Conservation (phyloP, 306 rosid genomes). For the Glycyrrhiza uralensis region DNA sequence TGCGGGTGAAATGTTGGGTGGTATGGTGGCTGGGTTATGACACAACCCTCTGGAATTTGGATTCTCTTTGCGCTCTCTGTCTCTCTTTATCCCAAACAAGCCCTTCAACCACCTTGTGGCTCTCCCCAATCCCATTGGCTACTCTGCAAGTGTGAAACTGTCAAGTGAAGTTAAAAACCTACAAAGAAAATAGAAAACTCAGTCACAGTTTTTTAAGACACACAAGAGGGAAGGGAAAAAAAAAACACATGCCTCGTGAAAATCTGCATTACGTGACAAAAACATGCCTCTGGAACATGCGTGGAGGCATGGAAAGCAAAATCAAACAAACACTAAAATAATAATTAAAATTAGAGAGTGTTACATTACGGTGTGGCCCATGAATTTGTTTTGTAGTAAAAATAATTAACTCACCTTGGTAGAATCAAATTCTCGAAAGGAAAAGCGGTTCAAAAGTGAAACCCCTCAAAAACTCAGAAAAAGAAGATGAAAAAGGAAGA, state of each 20-base stretch:
- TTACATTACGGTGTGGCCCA: slow-evolving; percentile 8
- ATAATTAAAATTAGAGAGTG: not conserved
- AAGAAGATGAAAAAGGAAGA: not conserved
- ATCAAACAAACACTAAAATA: slow-evolving; percentile 12
- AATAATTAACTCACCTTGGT: slow-evolving; percentile 24
- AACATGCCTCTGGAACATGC: slow-evolving; percentile 40
- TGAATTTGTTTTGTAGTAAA: not conserved
- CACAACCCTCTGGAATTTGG: slow-evolving; percentile 42
- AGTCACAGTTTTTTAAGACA: slow-evolving; percentile 15
- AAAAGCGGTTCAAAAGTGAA: slow-evolving; percentile 10
- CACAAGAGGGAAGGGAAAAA: not conserved
- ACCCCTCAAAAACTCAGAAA: slow-evolving; percentile 28
- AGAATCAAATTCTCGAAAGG: slow-evolving; percentile 49
- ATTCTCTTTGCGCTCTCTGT: slow-evolving; percentile 41
- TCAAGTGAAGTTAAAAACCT: slow-evolving; percentile 16
- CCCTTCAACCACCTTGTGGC: slow-evolving; percentile 78
- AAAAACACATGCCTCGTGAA: slow-evolving; percentile 40
- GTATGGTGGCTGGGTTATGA: slow-evolving; percentile 72
- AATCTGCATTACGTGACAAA: slow-evolving; percentile 62
- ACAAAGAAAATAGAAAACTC: not conserved
- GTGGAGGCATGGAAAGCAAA: slow-evolving; percentile 14
- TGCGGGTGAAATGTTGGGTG: slow-evolving; percentile 72
- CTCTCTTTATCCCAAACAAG: slow-evolving; percentile 71
- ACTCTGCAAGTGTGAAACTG: slow-evolving; percentile 14
- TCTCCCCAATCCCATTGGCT: slow-evolving; percentile 88